Conservation (phyloP, 179 eudicot genomes). For the Silene vulgaris region DNA sequence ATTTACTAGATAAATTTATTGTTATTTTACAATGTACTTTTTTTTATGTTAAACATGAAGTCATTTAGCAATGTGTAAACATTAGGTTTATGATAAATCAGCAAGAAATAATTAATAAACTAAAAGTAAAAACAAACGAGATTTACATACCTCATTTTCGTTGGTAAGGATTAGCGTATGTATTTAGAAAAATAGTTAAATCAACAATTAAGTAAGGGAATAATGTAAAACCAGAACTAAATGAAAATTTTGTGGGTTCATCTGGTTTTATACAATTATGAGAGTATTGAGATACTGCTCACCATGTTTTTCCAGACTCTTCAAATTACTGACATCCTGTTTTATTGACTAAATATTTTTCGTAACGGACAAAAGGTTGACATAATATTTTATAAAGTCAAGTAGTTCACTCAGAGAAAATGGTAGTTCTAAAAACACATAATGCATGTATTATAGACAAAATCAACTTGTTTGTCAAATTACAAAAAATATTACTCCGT, state of each 20-base stretch:
- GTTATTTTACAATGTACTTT: no score
- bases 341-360: conserved; percentile 5
- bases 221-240: background rate
- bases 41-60: no score
- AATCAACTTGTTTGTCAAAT: background rate
- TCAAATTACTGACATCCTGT: background rate
- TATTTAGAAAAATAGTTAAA: no score
- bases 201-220: no score
- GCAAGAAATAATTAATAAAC: no score
- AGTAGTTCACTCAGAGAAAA: background rate
- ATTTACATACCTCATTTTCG: background rate
- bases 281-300: background rate
- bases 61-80: no score
- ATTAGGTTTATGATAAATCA: no score
- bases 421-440: background rate
- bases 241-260: background rate
- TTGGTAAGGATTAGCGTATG: background rate
- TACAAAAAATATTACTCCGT: no score
- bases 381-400: background rate
- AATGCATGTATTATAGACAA: no score
- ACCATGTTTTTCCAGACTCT: background rate
- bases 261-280: background rate
- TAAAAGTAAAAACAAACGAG: background rate
- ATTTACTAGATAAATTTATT: no score
- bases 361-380: background rate